These are phyloP conservation scores for Paramecium pentaurelia DNA, from an alignment of 73 alveolate species.

Conservation along the genomic window DNA sequence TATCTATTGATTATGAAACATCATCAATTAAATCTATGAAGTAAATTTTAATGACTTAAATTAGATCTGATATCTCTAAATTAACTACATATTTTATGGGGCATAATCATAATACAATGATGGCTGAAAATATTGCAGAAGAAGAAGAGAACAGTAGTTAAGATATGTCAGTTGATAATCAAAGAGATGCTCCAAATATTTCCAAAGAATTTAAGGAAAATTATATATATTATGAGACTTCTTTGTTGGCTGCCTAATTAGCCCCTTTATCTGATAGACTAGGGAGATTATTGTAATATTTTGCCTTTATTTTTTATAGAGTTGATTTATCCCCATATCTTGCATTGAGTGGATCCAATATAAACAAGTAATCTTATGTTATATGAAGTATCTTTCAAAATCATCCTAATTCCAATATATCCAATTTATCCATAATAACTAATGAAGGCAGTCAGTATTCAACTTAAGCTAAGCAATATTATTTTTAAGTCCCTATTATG, in stretches of 20 bases:
- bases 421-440: constrained; percentile 18
- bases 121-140: constrained; percentile 37
- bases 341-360: constrained; percentile 24
- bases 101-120: background rate
- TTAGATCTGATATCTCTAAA: constrained; percentile 35
- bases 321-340: constrained; percentile 44
- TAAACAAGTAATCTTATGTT: background rate
- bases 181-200: constrained; percentile 25
- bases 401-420: constrained; percentile 16
- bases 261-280: constrained; percentile 30
- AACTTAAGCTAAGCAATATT: background rate
- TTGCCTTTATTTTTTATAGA: background rate
- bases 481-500: constrained; percentile 25
- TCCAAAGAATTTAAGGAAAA: constrained; percentile 26
- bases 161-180: constrained; percentile 37
- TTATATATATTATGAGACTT: constrained; percentile 2
- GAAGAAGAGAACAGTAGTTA: constrained; percentile 44
- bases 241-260: background rate
- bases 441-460: constrained; percentile 53
- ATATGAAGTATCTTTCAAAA: background rate
- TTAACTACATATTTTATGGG: background rate
- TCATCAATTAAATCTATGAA: constrained; percentile 44
- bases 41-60: background rate
- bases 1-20: constrained; percentile 39
- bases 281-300: constrained; percentile 40